Evolutionary conservation across 495 filamentous ascomycete species (phyloP), one percentile per base, ranked within the genome.

Genomic region (Penicillium lagena): DNA sequence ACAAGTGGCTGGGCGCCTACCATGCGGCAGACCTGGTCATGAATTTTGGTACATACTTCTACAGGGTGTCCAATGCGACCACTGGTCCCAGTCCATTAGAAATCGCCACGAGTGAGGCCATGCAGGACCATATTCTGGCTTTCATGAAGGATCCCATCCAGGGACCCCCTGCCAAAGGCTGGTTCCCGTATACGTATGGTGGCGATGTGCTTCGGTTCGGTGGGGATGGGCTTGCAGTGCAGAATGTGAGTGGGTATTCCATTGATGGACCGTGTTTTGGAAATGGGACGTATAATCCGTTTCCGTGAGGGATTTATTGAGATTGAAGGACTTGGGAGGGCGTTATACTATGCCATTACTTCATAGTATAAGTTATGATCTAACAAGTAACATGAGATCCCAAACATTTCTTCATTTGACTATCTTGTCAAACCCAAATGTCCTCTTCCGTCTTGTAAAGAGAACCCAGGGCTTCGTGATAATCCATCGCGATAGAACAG

Each of bases 71-170:
- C 29, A 29, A 45, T 15, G 35, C 43, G 31, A 39, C 35, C n/a
- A 12, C 35, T 27, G 29, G 35, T 5, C 43, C 66, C 9, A 64
- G 62, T 13, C 43, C 49, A 9, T 60, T 58, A 22, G 55, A 73
- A 51, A 55, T 49, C 30, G 40, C 59, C 32, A 67, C 64, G 29
- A 64, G 64, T 33, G 56, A 63, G 40, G 38, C 43, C 7, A 67
- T 76, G 64, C 70, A 71, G 52, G 68, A 71, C 42, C 62, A 67
- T 43, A 46, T 67, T 29, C 40, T 67, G n/a, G 65, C 60, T 14
- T 71, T 74, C 43, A 55, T 70, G 41, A 50, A 54, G n/a, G 71
- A 74, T 45, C 65, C 68, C 4, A 47, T 62, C 22, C 43, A 59
- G 31, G 67, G 67, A 4, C 38, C 62, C 39, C 47, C 40, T 41